Percentiles rank a stretch among this genome's conserved stretches.
These are phyloP conservation scores for Linum trigynum DNA, from an alignment of 345 rosid species.

Conservation along the genomic window DNA sequence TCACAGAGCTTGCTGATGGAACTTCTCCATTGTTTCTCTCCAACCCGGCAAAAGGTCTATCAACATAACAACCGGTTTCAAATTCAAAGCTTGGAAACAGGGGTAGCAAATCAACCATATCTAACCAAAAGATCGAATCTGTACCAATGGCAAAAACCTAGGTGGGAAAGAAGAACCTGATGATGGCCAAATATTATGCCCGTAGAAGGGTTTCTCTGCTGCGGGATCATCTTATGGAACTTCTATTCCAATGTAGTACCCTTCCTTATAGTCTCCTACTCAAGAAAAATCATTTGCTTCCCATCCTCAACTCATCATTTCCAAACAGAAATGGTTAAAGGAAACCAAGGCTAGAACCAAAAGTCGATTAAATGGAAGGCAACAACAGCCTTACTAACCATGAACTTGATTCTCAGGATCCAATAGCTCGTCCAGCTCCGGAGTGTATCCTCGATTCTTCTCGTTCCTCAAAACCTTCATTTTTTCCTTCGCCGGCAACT, in stretches of 20 bases:
- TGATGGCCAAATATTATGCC: constrained; percentile 75
- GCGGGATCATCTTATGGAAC: constrained; percentile 57
- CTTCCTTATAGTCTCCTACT: constrained; percentile 88
- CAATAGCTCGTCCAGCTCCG: constrained; percentile 51
- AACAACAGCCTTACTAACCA: constrained; percentile 25
- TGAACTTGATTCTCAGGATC: constrained; percentile 59
- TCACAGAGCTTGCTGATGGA: constrained; percentile 63
- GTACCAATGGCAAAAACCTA: background rate
- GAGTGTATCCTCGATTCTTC: constrained; percentile 70
- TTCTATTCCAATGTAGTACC: constrained; percentile 74
- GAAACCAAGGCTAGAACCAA: no score
- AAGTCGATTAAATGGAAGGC: no score
- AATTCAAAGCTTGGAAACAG: background rate
- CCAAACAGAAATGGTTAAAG: background rate
- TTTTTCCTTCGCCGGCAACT: constrained; percentile 46
- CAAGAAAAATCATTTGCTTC: background rate
- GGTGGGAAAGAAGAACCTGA: constrained; percentile 12
- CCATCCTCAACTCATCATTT: background rate
- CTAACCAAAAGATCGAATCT: no score
- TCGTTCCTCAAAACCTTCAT: constrained; percentile 63
- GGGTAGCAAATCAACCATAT: no score
- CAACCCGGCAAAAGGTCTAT: constrained; percentile 63
- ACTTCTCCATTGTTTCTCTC: constrained; percentile 80
- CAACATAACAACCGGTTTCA: background rate
- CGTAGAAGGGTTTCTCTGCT: constrained; percentile 61